Evolutionary conservation across 805 yeast species (phyloP), one percentile per base, ranked within the genome.

Genomic region (Martiniozyma abietophila): DNA sequence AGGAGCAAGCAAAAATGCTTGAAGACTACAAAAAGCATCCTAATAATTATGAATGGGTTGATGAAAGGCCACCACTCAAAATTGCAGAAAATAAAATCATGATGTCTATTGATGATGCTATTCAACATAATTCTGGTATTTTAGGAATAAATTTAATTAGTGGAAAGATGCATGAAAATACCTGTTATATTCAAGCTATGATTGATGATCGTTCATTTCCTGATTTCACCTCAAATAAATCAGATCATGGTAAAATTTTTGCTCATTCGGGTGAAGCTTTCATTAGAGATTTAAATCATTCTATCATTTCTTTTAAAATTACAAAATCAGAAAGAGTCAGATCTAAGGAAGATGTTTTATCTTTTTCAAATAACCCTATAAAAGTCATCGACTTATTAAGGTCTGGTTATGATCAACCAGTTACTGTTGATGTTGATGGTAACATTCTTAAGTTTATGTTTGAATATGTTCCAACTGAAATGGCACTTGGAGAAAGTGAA

Each of bases 181-280:
- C 31, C 31, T 51, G 67, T 4, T 71, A 54, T 44, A 61, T 80
- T 21, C 82, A 78, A 43, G 58, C 73, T 11, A 59, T 77, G 34
- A 64, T 80, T 41, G 94, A 82, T 54, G 88, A 81, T 47, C 61
- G 64, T 25, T 63, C 67, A 1, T 68, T 64, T 32, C 85, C 92
- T 2, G 65, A 74, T 3, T 74, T 71, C 37, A 63, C 65, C 6
- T 60, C 81, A 1, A 53, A 70, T 8, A 69, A 62, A 46, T 52
- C 74, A 2, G 65, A 57, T 20, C 71, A 71, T 21, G 66, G 67
- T 32, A 50, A 42, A 9, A 52, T 80, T 20, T 43, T 50, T 10
- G 48, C 64, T 17, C 71, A 73, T n/a, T 51, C 57, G 17, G 80
- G 76, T 15, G 72, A 67, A 40, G 71, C 71, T 1, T 80, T 80